Conservation (phyloP, 495 filamentous ascomycete genomes). For the Xylaria bambusicola region DNA sequence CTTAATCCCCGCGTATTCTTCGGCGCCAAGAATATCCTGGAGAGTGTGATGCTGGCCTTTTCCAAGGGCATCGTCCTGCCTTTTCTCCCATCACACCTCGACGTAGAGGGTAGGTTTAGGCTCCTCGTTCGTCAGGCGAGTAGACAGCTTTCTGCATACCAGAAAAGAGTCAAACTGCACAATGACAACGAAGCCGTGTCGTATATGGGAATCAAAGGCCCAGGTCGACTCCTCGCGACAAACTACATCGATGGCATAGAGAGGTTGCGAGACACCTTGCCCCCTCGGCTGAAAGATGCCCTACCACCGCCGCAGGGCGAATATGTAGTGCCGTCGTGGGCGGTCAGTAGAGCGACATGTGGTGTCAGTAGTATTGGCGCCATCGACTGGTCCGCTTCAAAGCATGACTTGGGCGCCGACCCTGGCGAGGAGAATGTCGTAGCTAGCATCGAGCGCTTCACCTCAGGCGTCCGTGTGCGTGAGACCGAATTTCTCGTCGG, state of each 20-base stretch:
- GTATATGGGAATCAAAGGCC: slow-evolving; percentile 15
- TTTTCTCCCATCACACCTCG: slow-evolving; percentile 15
- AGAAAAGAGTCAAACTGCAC: slow-evolving; percentile 13
- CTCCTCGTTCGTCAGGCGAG: slow-evolving; percentile 15
- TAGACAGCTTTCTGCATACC: slow-evolving; percentile 14
- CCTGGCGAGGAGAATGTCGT: slow-evolving; percentile 11
- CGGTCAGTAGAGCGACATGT: neutral
- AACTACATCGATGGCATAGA: slow-evolving; percentile 20
- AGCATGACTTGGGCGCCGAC: slow-evolving; percentile 12
- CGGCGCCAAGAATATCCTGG: neutral
- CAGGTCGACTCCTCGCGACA: slow-evolving; percentile 15
- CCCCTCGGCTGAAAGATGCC: neutral
- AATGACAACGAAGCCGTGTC: neutral
- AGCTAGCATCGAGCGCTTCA: slow-evolving; percentile 5
- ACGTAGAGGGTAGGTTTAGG: slow-evolving; percentile 12
- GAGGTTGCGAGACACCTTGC: slow-evolving; percentile 11
- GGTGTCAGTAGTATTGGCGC: slow-evolving; percentile 11
- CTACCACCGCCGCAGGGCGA: slow-evolving; percentile 11
- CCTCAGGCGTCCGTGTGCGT: slow-evolving; percentile 2
- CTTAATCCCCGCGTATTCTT: slow-evolving; percentile 17
- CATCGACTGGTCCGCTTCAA: slow-evolving; percentile 4
- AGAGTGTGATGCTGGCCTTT: slow-evolving; percentile 16
- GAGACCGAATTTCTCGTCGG: slow-evolving; percentile 14
- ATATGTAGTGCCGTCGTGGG: neutral
- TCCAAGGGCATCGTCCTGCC: slow-evolving; percentile 9